A percentile compares a stretch with the other conserved stretches of the same genome.
phyloP scores from a whole-genome alignment of 2,329 filamentous ascomycete genomes.

The Microcera coccophila region DNA sequence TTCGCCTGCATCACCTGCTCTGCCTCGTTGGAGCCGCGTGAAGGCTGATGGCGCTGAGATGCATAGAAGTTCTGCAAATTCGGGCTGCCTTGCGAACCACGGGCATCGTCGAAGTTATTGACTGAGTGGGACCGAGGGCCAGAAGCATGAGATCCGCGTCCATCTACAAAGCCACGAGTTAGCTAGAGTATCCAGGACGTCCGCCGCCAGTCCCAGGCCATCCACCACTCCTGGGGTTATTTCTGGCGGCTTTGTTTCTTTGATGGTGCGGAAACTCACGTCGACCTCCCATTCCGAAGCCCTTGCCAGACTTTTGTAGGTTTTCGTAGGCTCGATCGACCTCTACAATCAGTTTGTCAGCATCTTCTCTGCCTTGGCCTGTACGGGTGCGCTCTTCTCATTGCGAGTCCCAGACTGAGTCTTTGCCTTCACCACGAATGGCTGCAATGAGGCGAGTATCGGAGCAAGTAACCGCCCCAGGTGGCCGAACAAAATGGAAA shows the following conservation, averaged over 20 bases:
- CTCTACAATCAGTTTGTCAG: slow-evolving; percentile 56
- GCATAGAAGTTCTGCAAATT: slow-evolving; percentile 91
- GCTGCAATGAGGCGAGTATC: too few relatives aligned
- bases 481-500: neutral
- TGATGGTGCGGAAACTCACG: slow-evolving; percentile 64
- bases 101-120: slow-evolving; percentile 74
- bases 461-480: too few relatives aligned
- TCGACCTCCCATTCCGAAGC: slow-evolving; percentile 69
- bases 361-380: too few relatives aligned
- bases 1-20: slow-evolving; percentile 99
- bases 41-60: slow-evolving; percentile 82
- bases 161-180: slow-evolving; percentile 50
- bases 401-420: too few relatives aligned
- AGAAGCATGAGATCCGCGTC: slow-evolving; percentile 61
- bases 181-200: slow-evolving; percentile 17
- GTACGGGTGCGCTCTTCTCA: too few relatives aligned
- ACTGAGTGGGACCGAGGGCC: slow-evolving; percentile 75
- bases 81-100: slow-evolving; percentile 66
- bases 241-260: slow-evolving; percentile 10
- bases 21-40: slow-evolving; percentile 80
- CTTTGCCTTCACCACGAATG: too few relatives aligned
- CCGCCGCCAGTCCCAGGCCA: slow-evolving; percentile 18
- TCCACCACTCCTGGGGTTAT: slow-evolving; percentile 16
- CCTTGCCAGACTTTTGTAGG: slow-evolving; percentile 92
- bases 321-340: slow-evolving; percentile 95